Evolutionary conservation across 1,284 basidiomycete genomes (phyloP).

Genomic region (Neotropicomus parvogracilis): DNA sequence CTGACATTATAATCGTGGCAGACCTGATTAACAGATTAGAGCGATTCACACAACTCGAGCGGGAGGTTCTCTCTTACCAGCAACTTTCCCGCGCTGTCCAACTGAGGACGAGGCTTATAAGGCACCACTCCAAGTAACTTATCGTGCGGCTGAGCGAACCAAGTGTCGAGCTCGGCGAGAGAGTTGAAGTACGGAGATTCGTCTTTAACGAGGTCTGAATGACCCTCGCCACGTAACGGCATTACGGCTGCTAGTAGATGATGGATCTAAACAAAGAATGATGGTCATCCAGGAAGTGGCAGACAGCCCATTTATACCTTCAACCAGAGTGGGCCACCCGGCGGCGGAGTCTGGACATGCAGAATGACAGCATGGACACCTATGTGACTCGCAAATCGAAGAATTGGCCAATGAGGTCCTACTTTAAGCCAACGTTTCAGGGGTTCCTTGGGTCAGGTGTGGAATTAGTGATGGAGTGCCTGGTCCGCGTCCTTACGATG

Average conservation of each 20-base stretch:
- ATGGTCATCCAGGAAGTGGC: no score
- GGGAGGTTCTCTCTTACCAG: constrained; percentile 39
- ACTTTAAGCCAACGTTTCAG: no score
- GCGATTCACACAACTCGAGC: neutral
- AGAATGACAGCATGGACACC: no score
- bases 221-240: constrained; percentile 40
- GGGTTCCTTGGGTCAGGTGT: no score
- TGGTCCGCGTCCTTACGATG: no score
- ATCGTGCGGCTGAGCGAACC: constrained; percentile 33
- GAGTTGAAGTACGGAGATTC: constrained; percentile 41
- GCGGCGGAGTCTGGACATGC: no score
- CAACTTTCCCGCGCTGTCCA: constrained; percentile 41
- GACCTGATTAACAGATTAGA: constrained; percentile 38
- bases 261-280: no score
- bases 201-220: constrained; percentile 32
- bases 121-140: constrained; percentile 39
- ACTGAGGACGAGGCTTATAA: constrained; percentile 38
- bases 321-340: no score
- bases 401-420: no score
- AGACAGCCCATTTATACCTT: no score
- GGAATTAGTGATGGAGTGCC: no score
- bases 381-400: no score
- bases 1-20: constrained; percentile 82
- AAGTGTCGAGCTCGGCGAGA: constrained; percentile 41
- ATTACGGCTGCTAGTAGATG: constrained; percentile 13